Evolutionary conservation across 176 grass and related monocot genomes (phyloP), one percentile per base, ranked within the genome.

Genomic region (Zoysia pacifica): DNA sequence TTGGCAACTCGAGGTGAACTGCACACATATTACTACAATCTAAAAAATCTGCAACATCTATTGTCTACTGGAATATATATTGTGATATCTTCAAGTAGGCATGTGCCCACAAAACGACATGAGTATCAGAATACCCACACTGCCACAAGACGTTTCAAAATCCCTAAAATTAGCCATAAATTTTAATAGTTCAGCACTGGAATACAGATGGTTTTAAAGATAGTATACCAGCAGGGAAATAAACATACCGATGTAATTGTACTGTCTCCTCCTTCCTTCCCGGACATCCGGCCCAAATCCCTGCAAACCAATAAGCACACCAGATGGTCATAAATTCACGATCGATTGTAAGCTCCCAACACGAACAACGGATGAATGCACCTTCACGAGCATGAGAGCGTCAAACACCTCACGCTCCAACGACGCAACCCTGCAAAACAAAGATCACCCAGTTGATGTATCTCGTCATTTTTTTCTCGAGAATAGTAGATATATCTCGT

Each of bases 201-300:
- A 14, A n/a, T 9, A 16, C 11, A 66, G 46, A 67, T 45, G 43
- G 18, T 2, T 18, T 14, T 47, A 78, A 62, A 16, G 3, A 51
- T n/a, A 59, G 46, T 8, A 71, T 69, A 36, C 20, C 0, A 62
- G 9, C 37, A 78, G 14, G 52, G 43, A 76, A 83, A 35, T 5
- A 62, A 65, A 41, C 79, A 50, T 65, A 98, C 92, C 95, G 1
- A 98, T 98, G 53, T 98, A 94, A 83, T 93, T 98, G 71, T 87
- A 98, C 72, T 98, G 95, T 40, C 95, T 94, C 80, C 95, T 94
- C 53, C 14, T 94, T 79, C 95, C 95, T 72, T 98, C 95, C 51
- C 87, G 65, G 42, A 98, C 95, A 65, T 98, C 95, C 20, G 90
- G 81, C 2, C 91, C 95, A 62, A 94, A 89, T 83, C 69, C 93